Base-by-base conservation (phyloP, 331 rosid genomes). In the Telfairia occidentalis region DNA sequence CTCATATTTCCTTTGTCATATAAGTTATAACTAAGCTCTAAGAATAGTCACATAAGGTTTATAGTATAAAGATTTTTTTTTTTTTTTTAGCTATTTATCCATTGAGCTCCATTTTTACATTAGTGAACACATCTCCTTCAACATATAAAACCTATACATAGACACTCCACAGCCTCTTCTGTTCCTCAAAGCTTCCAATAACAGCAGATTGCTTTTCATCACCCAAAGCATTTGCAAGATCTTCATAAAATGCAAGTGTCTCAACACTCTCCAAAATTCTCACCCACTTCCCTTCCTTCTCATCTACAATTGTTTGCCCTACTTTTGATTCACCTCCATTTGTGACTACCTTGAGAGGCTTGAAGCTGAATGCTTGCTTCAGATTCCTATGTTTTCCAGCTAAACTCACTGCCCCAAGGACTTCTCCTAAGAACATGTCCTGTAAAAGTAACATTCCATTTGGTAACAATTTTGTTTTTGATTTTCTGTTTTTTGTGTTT, bases 401-500 rank as follows among this genome's bases (percentile, higher is more conserved):
- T 45, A 90, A 58, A 26, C 81, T 78, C 53, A 87, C 88, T 0
- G 89, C 89, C 28, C 98, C 98, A n/a, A 95, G 81, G 53, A 90
- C 77, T 82, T 95, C 96, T 16, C 96, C 96, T 46, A 86, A 79
- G 82, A 94, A 94, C 74, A 78, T 94, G 29, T 81, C 88, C 98
- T 91, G 87, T 78, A 78, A 76, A 79, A 18, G 26, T 85, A 90
- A 96, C 92, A 87, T 82, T 7, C 0, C n/a, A 2, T 11, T 24
- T 10, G 34, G 9, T 55, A 55, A 21, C 9, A 3, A 50, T 50
- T 19, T 50, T 24, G 16, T 58, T 28, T 58, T 24, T 49, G 23
- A 6, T 49, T 49, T 49, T 49, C 23, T 15, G 7, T 1, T 49
- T 49, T n/a, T n/a, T n/a, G n/a, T n/a, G 63, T 55, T 55, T 24